These are phyloP conservation scores for Dactylorhiza incarnata DNA, from an alignment of 106 monocot species.

Conservation along the genomic window DNA sequence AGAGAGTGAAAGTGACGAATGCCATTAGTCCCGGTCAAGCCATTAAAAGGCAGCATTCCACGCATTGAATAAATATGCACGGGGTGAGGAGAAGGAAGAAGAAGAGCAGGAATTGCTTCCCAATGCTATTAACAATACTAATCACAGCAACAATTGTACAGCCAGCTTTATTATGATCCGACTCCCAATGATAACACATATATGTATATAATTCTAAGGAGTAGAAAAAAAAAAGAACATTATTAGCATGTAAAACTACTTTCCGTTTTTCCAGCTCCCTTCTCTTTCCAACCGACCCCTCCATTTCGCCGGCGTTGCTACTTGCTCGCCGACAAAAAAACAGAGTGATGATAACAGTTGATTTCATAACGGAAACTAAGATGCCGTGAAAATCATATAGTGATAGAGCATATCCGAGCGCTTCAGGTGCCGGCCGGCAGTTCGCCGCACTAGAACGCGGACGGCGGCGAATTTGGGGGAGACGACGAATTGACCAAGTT, in stretches of 20 bases:
- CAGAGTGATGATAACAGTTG: not conserved
- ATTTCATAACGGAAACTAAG: not conserved
- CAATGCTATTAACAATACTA: not conserved
- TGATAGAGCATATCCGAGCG: not conserved
- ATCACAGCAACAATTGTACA: not conserved
- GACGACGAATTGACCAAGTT: constrained; percentile 42
- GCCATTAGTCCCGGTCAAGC: not conserved
- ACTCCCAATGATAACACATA: not conserved
- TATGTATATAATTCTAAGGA: not conserved
- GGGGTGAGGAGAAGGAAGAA: not conserved
- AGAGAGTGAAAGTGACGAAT: not conserved
- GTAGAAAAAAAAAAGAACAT: not conserved
- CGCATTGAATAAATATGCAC: not conserved
- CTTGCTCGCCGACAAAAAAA: not conserved
- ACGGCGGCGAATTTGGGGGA: constrained; percentile 15
- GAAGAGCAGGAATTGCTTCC: not conserved
- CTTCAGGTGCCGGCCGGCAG: no score
- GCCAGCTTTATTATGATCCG: not conserved
- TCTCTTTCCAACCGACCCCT: not conserved
- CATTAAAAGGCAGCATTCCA: not conserved
- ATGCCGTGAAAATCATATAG: not conserved
- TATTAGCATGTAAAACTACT: not conserved
- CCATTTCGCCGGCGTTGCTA: not conserved
- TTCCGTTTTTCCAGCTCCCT: not conserved
- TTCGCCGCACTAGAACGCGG: constrained; percentile 14